A percentile compares a stretch with the other conserved stretches of the same genome.
phyloP scores from a whole-genome alignment of 345 rosid species.

The Populus deltoides region DNA sequence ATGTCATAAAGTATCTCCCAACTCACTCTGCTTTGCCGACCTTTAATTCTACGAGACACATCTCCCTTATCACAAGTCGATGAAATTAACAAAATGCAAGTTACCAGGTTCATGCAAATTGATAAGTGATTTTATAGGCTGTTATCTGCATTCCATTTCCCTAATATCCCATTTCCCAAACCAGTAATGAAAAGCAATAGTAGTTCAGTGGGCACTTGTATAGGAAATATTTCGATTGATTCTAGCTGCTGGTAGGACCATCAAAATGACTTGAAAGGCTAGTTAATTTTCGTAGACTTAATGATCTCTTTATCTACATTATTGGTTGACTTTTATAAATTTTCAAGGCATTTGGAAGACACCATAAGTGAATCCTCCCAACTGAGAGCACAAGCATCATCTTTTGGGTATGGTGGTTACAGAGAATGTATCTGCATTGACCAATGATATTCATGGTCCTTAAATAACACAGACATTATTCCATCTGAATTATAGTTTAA shows the following conservation, averaged over 20 bases:
- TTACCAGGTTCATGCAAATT: neutral
- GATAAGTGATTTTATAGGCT: neutral
- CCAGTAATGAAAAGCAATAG: neutral
- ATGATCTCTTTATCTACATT: neutral
- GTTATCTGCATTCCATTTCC: neutral
- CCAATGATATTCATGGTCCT: slow-evolving; percentile 6
- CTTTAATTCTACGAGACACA: too few species aligned
- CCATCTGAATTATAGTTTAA: neutral
- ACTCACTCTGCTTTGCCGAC: too few species aligned
- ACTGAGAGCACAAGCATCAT: neutral
- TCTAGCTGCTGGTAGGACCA: neutral
- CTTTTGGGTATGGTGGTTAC: slow-evolving; percentile 12
- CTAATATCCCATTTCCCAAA: neutral
- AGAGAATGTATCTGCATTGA: neutral
- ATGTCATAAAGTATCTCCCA: too few species aligned
- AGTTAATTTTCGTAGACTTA: neutral
- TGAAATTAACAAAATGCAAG: too few species aligned
- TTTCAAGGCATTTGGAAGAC: neutral
- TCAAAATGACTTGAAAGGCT: neutral
- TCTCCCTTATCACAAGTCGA: too few species aligned
- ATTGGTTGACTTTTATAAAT: neutral
- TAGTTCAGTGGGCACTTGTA: neutral
- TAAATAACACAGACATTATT: neutral
- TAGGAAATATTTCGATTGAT: neutral
- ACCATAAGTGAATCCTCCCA: neutral